phyloP scores from a whole-genome alignment of 164 flowering plant species.

The Chimonanthus salicifolius region DNA sequence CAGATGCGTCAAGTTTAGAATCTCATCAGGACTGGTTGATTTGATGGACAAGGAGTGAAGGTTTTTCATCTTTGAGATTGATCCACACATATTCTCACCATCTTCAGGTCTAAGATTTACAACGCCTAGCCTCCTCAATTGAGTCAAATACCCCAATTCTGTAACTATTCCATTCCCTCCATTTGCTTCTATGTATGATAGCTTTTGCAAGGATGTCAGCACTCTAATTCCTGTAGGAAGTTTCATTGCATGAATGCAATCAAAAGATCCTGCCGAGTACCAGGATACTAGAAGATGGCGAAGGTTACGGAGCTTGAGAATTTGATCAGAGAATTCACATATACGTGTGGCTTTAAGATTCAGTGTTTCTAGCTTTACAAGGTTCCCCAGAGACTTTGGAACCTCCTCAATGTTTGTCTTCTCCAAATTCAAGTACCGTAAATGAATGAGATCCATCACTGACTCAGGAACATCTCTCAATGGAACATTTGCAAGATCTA shows the following conservation, averaged over 20 bases:
- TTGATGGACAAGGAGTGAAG: background rate
- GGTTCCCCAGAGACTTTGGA: slow-evolving; percentile 9
- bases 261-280: background rate
- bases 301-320: slow-evolving; percentile 5
- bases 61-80: background rate
- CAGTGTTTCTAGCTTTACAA: slow-evolving; percentile 4
- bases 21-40: background rate
- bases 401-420: slow-evolving; percentile 7
- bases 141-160: slow-evolving; percentile 6
- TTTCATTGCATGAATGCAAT: background rate
- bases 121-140: slow-evolving; percentile 6
- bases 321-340: slow-evolving; percentile 9
- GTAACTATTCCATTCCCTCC: background rate
- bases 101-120: background rate
- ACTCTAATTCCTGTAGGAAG: background rate
- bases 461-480: slow-evolving; percentile 1
- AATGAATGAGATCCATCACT: background rate
- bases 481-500: slow-evolving; percentile 3
- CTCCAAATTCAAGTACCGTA: slow-evolving; percentile 9
- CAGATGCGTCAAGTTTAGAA: background rate
- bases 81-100: background rate
- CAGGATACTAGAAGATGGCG: slow-evolving; percentile 7
- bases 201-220: slow-evolving; percentile 7
- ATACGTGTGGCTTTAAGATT: slow-evolving; percentile 7
- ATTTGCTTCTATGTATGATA: slow-evolving; percentile 7